phyloP scores from a whole-genome alignment of 1,284 basidiomycete genomes.

The Flammula alnicola region DNA sequence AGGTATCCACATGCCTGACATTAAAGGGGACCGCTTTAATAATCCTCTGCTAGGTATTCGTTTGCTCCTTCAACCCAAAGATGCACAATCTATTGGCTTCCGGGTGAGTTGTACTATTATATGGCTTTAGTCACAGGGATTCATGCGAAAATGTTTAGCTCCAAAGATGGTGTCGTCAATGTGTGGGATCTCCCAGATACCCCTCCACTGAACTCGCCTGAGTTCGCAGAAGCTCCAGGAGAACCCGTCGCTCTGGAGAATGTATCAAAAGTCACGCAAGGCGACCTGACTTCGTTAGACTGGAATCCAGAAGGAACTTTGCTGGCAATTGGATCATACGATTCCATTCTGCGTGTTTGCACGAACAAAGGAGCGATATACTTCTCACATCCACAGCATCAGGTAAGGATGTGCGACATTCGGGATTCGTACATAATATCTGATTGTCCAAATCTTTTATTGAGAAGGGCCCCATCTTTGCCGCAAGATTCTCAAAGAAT shows the following conservation, averaged over 20 bases:
- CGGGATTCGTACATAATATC: conserved; percentile 11
- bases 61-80: conserved; percentile 79
- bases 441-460: conserved; percentile 29
- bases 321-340: conserved; percentile 79
- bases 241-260: conserved; percentile 55
- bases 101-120: conserved; percentile 52
- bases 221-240: conserved; percentile 36
- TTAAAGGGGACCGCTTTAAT: conserved; percentile 1
- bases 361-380: conserved; percentile 60
- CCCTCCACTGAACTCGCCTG: conserved; percentile 29
- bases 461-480: conserved; percentile 76
- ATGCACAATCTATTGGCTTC: conserved; percentile 69
- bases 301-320: conserved; percentile 75
- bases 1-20: conserved; percentile 45
- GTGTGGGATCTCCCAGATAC: conserved; percentile 72
- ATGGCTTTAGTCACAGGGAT: neutral
- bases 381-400: conserved; percentile 63
- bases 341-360: conserved; percentile 69
- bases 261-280: conserved; percentile 49
- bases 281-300: conserved; percentile 72
- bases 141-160: conserved; percentile 43
- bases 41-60: conserved; percentile 64
- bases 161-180: conserved; percentile 76
- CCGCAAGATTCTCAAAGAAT: conserved; percentile 70
- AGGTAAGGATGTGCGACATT: conserved; percentile 48